Evolutionary conservation across 176 grass and related monocot species (phyloP).

Genomic region (Phyllostachys edulis): DNA sequence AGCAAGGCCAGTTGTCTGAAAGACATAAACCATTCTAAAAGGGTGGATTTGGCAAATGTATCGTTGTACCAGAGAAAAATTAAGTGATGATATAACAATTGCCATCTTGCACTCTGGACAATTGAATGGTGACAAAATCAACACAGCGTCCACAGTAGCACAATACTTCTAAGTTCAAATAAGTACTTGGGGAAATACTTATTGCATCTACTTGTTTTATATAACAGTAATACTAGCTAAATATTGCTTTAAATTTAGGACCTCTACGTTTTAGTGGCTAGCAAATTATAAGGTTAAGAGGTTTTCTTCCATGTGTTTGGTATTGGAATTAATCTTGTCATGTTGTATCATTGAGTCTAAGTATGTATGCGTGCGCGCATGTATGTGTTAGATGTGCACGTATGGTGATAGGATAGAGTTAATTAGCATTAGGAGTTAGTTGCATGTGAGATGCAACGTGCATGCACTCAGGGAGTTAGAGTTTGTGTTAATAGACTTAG

Average conservation of each 20-base stretch:
- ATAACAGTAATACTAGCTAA: background rate
- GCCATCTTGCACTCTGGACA: background rate
- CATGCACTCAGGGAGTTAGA: too few relatives aligned
- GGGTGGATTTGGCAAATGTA: background rate
- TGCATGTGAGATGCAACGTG: too few relatives aligned
- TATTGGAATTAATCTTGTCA: too few relatives aligned
- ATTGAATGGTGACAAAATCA: slow-evolving; percentile 7
- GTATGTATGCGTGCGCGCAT: too few relatives aligned
- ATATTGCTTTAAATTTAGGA: background rate
- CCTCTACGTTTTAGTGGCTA: background rate
- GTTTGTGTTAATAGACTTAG: too few relatives aligned
- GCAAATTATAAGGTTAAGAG: background rate
- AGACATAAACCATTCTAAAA: slow-evolving; percentile 16
- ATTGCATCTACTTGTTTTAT: background rate
- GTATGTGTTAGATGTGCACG: too few relatives aligned
- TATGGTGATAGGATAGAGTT: too few relatives aligned
- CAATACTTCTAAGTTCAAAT: background rate
- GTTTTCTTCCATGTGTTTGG: background rate
- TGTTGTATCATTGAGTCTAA: too few relatives aligned
- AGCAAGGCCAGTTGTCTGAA: background rate
- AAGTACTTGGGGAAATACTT: background rate
- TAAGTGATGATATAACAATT: background rate
- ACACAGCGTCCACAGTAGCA: background rate
- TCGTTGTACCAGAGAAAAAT: background rate
- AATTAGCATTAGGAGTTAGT: too few relatives aligned